phyloP scores from a whole-genome alignment of 2,329 filamentous ascomycete genomes.

The Huntiella savannae region DNA sequence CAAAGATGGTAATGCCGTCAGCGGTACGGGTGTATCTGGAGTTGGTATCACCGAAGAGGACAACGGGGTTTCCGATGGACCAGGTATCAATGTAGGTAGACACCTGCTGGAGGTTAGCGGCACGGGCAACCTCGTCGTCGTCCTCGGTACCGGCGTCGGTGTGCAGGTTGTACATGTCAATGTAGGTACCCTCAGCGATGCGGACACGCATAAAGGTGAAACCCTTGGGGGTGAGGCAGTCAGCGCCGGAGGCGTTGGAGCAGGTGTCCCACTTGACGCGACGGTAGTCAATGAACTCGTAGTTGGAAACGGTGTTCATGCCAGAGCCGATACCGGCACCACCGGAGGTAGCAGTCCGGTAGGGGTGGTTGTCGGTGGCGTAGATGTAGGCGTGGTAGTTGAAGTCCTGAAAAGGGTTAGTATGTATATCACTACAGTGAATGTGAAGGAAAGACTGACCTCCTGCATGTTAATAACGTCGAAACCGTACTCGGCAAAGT shows the following conservation, averaged over 20 bases:
- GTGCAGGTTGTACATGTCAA: slow-evolving; percentile 49
- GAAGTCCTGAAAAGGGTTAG: slow-evolving; percentile 29
- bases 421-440: neutral
- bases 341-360: slow-evolving; percentile 45
- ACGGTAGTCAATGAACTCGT: slow-evolving; percentile 33
- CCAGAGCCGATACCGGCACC: slow-evolving; percentile 43
- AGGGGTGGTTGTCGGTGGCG: slow-evolving; percentile 36
- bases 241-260: slow-evolving; percentile 32
- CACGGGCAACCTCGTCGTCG: slow-evolving; percentile 35
- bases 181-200: slow-evolving; percentile 28
- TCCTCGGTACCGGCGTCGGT: slow-evolving; percentile 40
- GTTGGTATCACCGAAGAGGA: slow-evolving; percentile 48
- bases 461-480: slow-evolving; percentile 49
- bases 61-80: slow-evolving; percentile 39
- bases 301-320: slow-evolving; percentile 43
- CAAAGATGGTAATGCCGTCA: slow-evolving; percentile 35
- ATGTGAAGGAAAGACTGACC: slow-evolving; percentile 16
- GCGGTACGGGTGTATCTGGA: slow-evolving; percentile 38
- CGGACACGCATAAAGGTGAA: slow-evolving; percentile 46
- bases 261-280: slow-evolving; percentile 41
- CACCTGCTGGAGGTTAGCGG: slow-evolving; percentile 39
- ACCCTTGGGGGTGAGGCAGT: slow-evolving; percentile 51
- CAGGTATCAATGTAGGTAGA: slow-evolving; percentile 34
- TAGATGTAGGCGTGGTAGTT: slow-evolving; percentile 49
- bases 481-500: slow-evolving; percentile 36